Evolutionary conservation across 2,329 filamentous ascomycete genomes (phyloP), one percentile per base, ranked within the genome.

Genomic region (Huntiella abstrusa): DNA sequence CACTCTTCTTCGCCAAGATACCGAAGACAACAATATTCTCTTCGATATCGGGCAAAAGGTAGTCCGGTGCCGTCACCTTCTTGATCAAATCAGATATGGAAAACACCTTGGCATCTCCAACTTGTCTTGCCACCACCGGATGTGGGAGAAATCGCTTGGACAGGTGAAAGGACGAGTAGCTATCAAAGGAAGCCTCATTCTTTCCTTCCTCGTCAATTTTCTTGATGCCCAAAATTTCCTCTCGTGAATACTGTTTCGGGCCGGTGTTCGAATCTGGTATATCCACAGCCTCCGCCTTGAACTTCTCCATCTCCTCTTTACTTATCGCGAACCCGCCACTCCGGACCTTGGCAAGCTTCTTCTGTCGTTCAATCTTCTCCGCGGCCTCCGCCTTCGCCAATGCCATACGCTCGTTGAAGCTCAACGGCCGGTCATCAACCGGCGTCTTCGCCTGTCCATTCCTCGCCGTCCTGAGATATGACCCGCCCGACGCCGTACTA

Each of bases 1-100:
- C 76, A 0, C 91, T 94, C 59, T 96, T 96, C 38, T 78, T 82
- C 5, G 84, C 85, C 16, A 98, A 73, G 49, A 95, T 79, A 6
- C 77, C 91, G 55, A 96, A 79, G 2, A 96, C 73, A 5, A 98
- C 85, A 55, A 87, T 82, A 59, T 98, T 88, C 45, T 82, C 77
- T 55, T 95, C 85, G 45, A 86, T 69, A 49, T 81, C 76, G 0
- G 92, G 87, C 0, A 88, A 71, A 33, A 82, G 73, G 58, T 83
- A 98, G 32, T 82, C 71, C 0, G 91, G 91, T 1, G 77, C 75
- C 60, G 87, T 93, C 52, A 98, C 77, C 10, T 73, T 71, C 54
- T 77, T 80, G 8, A 96, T 66, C 4, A 98, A 67, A 52, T 92
- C 82, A 4, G 88, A 83, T 51, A 98, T 71, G 1, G 71, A 72